These are phyloP conservation scores for Colletotrichum gigasporum DNA, from an alignment of 2,329 filamentous ascomycete genomes.

Conservation along the genomic window DNA sequence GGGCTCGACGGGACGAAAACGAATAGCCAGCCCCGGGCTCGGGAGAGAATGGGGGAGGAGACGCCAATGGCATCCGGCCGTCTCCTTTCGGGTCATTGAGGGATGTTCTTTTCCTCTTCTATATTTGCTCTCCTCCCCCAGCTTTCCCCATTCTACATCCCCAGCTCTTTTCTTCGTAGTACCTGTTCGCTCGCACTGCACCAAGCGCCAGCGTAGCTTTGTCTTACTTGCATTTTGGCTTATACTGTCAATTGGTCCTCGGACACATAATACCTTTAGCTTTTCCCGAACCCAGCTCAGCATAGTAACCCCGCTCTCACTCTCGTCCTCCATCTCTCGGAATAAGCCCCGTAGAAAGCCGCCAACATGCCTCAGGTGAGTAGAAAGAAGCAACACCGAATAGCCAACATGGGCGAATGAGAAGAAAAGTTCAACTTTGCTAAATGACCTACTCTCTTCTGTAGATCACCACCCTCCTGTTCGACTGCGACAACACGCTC, in stretches of 20 bases:
- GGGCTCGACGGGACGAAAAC: too few species aligned
- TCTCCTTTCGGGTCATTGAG: background rate
- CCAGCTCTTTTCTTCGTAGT: background rate
- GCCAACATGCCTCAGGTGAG: constrained; percentile 47
- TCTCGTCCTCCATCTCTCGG: background rate
- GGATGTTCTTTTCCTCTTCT: too few species aligned
- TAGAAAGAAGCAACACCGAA: background rate
- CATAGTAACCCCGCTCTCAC: background rate
- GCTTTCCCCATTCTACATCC: background rate
- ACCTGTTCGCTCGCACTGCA: background rate
- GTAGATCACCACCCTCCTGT: constrained; percentile 76
- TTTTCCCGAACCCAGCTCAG: background rate
- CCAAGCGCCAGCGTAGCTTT: background rate
- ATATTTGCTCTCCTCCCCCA: background rate
- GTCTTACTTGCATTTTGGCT: background rate
- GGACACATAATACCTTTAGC: constrained; percentile 3
- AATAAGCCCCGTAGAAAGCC: constrained; percentile 19
- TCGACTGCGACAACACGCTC: constrained; percentile 91
- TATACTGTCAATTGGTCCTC: constrained; percentile 12
- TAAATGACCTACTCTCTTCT: background rate
- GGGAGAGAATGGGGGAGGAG: too few species aligned
- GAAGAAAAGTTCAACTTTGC: background rate
- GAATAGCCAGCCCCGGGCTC: too few species aligned
- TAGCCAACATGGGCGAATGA: background rate
- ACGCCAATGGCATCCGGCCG: background rate